Percentiles rank a stretch among this genome's conserved stretches.
Conservation (phyloP, 208 protist species). For the Wallacemonas collosoma region DNA sequence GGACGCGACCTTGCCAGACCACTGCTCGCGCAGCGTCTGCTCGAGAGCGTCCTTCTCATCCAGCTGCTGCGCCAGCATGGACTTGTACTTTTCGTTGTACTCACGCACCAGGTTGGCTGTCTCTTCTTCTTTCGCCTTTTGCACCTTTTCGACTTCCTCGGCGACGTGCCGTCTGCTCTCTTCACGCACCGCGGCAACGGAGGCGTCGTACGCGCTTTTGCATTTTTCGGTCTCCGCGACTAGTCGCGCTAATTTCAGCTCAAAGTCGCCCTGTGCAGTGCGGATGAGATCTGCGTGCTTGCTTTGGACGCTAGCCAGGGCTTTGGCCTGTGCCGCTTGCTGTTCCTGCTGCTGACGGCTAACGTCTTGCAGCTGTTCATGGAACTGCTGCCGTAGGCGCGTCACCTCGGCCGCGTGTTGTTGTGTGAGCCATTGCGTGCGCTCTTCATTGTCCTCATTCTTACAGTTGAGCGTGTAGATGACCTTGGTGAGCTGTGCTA, state of each 20-base stretch:
- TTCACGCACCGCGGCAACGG: conserved; percentile 34
- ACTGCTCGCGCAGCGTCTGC: conserved; percentile 47
- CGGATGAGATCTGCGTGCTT: conserved; percentile 35
- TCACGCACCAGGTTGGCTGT: conserved; percentile 75
- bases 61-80: conserved; percentile 91
- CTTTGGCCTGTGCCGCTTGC: conserved; percentile 30
- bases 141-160: conserved; percentile 39
- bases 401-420: conserved; percentile 85
- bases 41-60: conserved; percentile 78
- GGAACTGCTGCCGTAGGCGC: not conserved
- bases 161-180: conserved; percentile 29
- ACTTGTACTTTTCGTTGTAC: conserved; percentile 94
- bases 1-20: conserved; percentile 33
- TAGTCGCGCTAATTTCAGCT: conserved; percentile 38
- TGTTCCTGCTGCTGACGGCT: conserved; percentile 40
- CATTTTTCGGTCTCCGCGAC: conserved; percentile 39
- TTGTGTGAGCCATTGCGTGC: conserved; percentile 61
- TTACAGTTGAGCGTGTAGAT: conserved; percentile 97
- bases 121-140: conserved; percentile 66
- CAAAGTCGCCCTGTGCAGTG: conserved; percentile 42
- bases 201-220: conserved; percentile 49
- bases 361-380: conserved; percentile 66
- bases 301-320: conserved; percentile 26
- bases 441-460: conserved; percentile 93
- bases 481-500: conserved; percentile 97